Base-by-base conservation (phyloP, 768 basidiomycete genomes). In the Pulveroboletus sp. region DNA sequence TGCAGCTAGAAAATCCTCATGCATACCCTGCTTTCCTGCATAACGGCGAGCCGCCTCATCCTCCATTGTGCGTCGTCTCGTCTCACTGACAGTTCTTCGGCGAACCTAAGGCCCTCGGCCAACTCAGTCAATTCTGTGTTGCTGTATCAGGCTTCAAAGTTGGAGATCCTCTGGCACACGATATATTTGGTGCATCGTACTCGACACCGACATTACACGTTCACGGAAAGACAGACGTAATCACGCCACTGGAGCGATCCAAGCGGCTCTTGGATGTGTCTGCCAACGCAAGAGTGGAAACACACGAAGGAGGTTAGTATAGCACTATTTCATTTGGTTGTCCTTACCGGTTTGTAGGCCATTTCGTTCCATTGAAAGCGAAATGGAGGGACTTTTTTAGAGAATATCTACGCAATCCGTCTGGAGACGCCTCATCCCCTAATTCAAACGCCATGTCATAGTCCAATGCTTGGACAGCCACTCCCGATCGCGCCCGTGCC, bases 341-440 rank as follows among this genome's bases (percentile, higher is more conserved):
- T 43, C 39, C 19, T 54, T 35, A 61, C 6, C 5, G 9, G 13
- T 41, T 10, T 27, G 19, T 56, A 91, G 90, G 89, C 8, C 90
- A 94, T 65, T 90, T 90, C 56, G 82, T 93, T 4, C 91, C 91
- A 2, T 84, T 82, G 10, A 88, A 85, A 57, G 80, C 77, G 2
- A 75, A 70, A 36, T 94, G 89, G 90, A 75, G 86, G 25, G 77
- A 75, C 56, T 92, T 94, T 67, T 70, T 93, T 44, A 75, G 75
- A 40, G 78, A 78, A 8, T 93, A 85, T 62, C 70, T 90, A 55
- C 67, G 67, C 47, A 70, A 82, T 60, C 82, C 82, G 11, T 62
- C 58, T 12, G 72, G 68, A 8, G 56, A 75, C 16, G 62, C 80
- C 3, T 72, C 75, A 12, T 76, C 80, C 13, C 83, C 81, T 4